Evolutionary conservation across 805 yeast genomes (phyloP), one percentile per base, ranked within the genome.

Genomic region (Ogataea angusta): DNA sequence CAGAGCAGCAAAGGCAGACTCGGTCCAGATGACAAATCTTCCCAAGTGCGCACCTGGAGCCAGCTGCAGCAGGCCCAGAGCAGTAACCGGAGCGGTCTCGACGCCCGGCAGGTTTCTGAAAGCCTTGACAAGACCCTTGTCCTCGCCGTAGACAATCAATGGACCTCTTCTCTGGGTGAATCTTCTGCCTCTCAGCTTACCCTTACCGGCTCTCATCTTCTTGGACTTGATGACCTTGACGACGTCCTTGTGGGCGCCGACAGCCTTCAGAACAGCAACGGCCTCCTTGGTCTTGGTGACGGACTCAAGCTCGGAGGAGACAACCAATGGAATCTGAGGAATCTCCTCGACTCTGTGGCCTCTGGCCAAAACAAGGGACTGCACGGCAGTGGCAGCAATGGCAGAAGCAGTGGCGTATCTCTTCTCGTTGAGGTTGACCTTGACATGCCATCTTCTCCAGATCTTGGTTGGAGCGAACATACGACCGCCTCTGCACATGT

Each of bases 401-500:
- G 98, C 99, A 60, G 99, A 91, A 68, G 97, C 98, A 63, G 98
- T 91, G 59, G 99, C 99, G 76, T 90, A 93, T 78, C 98, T 90
- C 85, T 91, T 91, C 81, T 93, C 96, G 88, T 91, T 91, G 76
- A 89, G 96, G 96, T 93, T 93, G 69, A 93, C 96, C 85, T 90
- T 93, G 68, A 93, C 95, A 89, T 93, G 95, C 99, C 99, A 93
- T 80, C 83, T 91, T 86, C 99, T 89, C 99, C 99, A 93, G 76
- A 95, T 90, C 84, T 93, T 93, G 76, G 99, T 93, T 74, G 99
- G 99, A 75, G 99, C 97, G 70, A 93, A 93, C 98, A 93, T 93
- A 78, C 99, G 95, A 81, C 99, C 99, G 75, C 97, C 97, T 78
- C 99, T 91, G 83, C 99, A 93, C 99, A 93, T 93, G 93, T 93